Percentiles rank a stretch among this genome's conserved stretches.
These are phyloP conservation scores for Cladosporium cucumerinum DNA, from an alignment of 2,329 filamentous ascomycete genomes.

Conservation along the genomic window DNA sequence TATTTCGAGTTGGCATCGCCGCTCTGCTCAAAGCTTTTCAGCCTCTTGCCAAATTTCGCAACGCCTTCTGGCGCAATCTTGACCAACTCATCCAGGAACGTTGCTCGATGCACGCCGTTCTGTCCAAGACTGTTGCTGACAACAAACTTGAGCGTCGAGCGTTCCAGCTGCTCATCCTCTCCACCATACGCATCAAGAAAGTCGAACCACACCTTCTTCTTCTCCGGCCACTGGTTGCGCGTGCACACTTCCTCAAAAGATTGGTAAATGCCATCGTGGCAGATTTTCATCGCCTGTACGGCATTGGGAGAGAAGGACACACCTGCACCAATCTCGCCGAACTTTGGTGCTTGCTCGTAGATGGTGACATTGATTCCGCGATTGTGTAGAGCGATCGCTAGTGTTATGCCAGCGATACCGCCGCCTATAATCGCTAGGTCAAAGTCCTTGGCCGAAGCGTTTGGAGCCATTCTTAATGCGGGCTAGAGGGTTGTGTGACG, in stretches of 20 bases:
- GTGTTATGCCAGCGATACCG: slow-evolving; percentile 55
- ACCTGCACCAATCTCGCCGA: slow-evolving; percentile 58
- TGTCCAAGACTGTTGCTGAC: slow-evolving; percentile 29
- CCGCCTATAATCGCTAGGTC: slow-evolving; percentile 50
- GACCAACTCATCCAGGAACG: slow-evolving; percentile 49
- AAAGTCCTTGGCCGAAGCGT: slow-evolving; percentile 16
- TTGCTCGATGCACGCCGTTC: slow-evolving; percentile 45
- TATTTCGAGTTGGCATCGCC: slow-evolving; percentile 22
- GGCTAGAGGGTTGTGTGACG: background rate
- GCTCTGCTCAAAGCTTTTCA: slow-evolving; percentile 29
- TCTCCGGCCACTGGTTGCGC: slow-evolving; percentile 36
- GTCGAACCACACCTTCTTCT: slow-evolving; percentile 43
- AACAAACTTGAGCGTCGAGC: slow-evolving; percentile 24
- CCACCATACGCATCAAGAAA: slow-evolving; percentile 37
- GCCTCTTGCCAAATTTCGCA: slow-evolving; percentile 32
- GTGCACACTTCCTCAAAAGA: slow-evolving; percentile 45
- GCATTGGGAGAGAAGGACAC: slow-evolving; percentile 57
- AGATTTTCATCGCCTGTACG: slow-evolving; percentile 50
- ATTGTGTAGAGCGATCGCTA: slow-evolving; percentile 52
- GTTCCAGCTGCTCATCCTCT: slow-evolving; percentile 24
- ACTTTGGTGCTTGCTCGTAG: slow-evolving; percentile 55
- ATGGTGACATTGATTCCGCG: slow-evolving; percentile 46
- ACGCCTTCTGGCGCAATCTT: slow-evolving; percentile 45
- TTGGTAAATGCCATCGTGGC: slow-evolving; percentile 45
- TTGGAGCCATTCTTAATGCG: background rate